phyloP scores from a whole-genome alignment of 139 green algal species.

The Picochlorum costavermella region DNA sequence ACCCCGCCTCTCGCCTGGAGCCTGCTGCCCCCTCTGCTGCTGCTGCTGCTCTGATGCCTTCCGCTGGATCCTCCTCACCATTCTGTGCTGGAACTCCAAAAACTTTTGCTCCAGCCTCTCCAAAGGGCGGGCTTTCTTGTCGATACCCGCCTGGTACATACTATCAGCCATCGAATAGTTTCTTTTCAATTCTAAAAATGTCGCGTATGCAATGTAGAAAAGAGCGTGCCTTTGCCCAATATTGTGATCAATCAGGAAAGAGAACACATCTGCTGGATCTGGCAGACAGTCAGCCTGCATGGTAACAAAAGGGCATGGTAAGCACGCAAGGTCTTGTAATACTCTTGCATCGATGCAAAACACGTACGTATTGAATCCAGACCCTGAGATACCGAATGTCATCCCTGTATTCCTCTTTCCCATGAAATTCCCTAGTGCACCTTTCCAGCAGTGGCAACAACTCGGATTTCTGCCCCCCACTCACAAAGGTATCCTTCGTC shows the following conservation, averaged over 20 bases:
- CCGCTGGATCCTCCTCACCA: conserved; percentile 65
- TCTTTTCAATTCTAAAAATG: conserved; percentile 67
- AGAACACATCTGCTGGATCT: conserved; percentile 82
- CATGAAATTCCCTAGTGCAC: conserved; percentile 63
- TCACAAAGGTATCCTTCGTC: conserved; percentile 60
- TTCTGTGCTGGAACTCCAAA: conserved; percentile 71
- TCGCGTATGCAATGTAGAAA: conserved; percentile 81
- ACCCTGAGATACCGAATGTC: conserved; percentile 84
- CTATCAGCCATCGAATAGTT: conserved; percentile 58
- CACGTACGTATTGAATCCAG: conserved; percentile 80
- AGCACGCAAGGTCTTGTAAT: neutral
- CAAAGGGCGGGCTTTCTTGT: conserved; percentile 50
- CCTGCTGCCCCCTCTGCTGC: conserved; percentile 23
- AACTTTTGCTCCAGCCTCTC: conserved; percentile 67
- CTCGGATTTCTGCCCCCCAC: conserved; percentile 60
- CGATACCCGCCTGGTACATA: conserved; percentile 67
- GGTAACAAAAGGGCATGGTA: conserved; percentile 24
- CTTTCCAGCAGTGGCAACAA: conserved; percentile 76
- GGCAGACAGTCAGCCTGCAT: conserved; percentile 58
- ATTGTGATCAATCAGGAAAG: conserved; percentile 61
- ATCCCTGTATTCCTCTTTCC: conserved; percentile 47
- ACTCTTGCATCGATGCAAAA: conserved; percentile 4
- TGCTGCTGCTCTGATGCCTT: conserved; percentile 41
- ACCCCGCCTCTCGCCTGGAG: conserved; percentile 15
- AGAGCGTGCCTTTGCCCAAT: conserved; percentile 73